Evolutionary conservation across 2,329 filamentous ascomycete genomes (phyloP).

Genomic region (Aspergillus aculeatinus): DNA sequence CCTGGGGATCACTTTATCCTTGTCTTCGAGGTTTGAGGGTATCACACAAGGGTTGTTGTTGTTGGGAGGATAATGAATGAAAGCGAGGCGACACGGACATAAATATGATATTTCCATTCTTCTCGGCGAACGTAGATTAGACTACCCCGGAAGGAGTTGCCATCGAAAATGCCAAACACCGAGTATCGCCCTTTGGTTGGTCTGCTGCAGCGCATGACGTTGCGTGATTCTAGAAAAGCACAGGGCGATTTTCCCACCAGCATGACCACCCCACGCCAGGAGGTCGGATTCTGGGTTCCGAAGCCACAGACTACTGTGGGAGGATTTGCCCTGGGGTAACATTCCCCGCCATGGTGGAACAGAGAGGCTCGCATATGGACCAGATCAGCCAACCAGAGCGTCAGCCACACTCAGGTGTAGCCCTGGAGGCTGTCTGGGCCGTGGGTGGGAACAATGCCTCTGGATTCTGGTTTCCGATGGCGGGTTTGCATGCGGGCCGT

Average conservation of each 20-base stretch:
- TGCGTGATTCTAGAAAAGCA: slow-evolving; percentile 5
- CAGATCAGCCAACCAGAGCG: background rate
- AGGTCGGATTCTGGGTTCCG: slow-evolving; percentile 36
- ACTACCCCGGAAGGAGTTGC: background rate
- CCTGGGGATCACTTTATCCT: background rate
- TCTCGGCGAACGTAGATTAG: background rate
- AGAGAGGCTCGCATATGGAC: background rate
- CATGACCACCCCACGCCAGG: background rate
- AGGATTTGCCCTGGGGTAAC: background rate
- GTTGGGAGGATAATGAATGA: slow-evolving; percentile 2
- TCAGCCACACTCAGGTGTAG: background rate
- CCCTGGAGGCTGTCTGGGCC: background rate
- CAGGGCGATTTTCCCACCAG: background rate
- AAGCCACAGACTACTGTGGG: background rate
- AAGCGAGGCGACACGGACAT: background rate
- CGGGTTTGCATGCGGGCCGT: background rate
- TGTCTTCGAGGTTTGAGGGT: slow-evolving; percentile 1
- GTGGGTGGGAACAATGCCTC: background rate
- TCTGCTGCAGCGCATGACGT: slow-evolving; percentile 1
- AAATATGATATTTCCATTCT: slow-evolving; percentile 10
- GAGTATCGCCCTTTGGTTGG: background rate
- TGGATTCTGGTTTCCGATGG: slow-evolving; percentile 29
- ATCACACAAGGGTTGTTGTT: slow-evolving; percentile 2
- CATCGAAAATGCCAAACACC: background rate
- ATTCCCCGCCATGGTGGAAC: background rate